phyloP scores from a whole-genome alignment of 768 basidiomycete genomes.

The Lactarius deliciosus region DNA sequence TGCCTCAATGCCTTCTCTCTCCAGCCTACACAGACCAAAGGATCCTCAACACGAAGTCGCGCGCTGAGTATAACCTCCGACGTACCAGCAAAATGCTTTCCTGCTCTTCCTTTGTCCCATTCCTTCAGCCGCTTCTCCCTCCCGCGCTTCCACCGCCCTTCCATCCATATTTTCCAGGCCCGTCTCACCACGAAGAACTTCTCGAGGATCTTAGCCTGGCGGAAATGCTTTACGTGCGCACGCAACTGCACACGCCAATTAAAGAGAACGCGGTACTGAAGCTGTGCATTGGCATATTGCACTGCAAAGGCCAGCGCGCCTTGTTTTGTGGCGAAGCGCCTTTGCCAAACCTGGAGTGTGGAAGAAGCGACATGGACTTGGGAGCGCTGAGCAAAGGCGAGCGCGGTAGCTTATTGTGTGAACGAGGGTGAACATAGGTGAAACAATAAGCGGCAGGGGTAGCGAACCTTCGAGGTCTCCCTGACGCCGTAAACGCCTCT shows the following conservation, averaged over 20 bases:
- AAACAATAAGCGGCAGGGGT: background rate
- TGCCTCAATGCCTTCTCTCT: constrained; percentile 25
- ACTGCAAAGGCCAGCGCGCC: constrained; percentile 50
- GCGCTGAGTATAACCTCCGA: background rate
- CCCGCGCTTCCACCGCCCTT: constrained; percentile 44
- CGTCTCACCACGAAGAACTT: constrained; percentile 51
- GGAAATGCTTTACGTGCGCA: constrained; percentile 47
- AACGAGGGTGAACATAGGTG: constrained; percentile 2
- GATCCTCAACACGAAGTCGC: background rate
- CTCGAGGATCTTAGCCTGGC: constrained; percentile 55
- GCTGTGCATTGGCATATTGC: constrained; percentile 46
- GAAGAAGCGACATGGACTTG: constrained; percentile 42
- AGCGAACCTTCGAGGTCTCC: constrained; percentile 48
- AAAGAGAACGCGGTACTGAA: constrained; percentile 45
- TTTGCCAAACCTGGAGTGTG: constrained; percentile 48
- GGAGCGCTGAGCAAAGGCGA: constrained; percentile 49
- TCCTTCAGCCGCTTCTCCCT: constrained; percentile 47
- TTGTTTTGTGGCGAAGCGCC: constrained; percentile 43
- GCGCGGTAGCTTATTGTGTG: constrained; percentile 35
- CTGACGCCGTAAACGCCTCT: constrained; percentile 42
- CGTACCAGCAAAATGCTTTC: constrained; percentile 41
- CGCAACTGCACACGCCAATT: constrained; percentile 59
- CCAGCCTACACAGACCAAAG: constrained; percentile 19
- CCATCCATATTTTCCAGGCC: constrained; percentile 51
- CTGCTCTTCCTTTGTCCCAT: constrained; percentile 43